A percentile compares a stretch with the other conserved stretches of the same genome.
phyloP scores from a whole-genome alignment of 257 asterid species.

The Solanum chilense region DNA sequence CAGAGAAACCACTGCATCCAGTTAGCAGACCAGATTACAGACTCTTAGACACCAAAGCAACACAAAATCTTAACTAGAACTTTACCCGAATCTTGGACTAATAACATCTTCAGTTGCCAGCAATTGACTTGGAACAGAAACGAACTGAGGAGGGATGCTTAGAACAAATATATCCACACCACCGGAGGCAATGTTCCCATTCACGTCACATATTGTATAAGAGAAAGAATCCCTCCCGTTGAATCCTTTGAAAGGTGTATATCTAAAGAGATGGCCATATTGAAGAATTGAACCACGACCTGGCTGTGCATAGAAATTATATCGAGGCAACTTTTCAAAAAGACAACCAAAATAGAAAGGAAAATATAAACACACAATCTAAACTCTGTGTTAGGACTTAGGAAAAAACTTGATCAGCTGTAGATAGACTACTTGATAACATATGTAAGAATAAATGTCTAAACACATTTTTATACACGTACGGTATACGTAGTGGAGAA shows the following conservation, averaged over 20 bases:
- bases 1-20: conserved; percentile 71
- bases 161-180: conserved; percentile 46
- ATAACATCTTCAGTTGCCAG: conserved; percentile 61
- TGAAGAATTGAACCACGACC: conserved; percentile 61
- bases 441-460: neutral
- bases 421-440: neutral
- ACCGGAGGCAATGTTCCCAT: conserved; percentile 74
- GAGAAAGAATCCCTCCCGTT: conserved; percentile 66
- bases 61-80: neutral
- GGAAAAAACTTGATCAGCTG: neutral
- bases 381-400: neutral
- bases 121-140: conserved; percentile 50
- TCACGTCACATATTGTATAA: conserved; percentile 49
- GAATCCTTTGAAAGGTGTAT: conserved; percentile 70
- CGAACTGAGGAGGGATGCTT: conserved; percentile 72
- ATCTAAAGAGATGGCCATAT: conserved; percentile 47
- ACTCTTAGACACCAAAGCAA: neutral
- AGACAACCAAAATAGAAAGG: neutral
- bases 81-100: conserved; percentile 76
- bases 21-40: neutral
- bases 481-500: neutral
- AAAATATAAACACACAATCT: neutral
- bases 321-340: neutral
- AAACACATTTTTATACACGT: neutral
- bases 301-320: conserved; percentile 39